Evolutionary conservation across 192 early-diverging fungal species (phyloP).

Genomic region (Coemansia sp.): DNA sequence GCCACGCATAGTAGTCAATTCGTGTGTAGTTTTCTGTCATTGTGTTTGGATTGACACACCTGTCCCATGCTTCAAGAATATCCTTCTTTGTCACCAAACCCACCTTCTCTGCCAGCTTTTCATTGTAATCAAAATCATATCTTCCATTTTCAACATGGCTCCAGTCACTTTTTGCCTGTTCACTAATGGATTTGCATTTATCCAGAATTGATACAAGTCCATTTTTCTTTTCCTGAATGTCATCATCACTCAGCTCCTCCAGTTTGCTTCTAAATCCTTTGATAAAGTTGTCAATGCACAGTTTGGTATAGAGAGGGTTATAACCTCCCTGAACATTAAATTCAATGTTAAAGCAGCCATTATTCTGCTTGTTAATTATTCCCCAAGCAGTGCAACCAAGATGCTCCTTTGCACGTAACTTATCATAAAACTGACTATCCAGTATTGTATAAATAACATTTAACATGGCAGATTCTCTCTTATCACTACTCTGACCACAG

Average conservation of each 20-base stretch:
- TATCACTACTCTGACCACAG: slow-evolving; percentile 66
- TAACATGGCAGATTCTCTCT: slow-evolving; percentile 56
- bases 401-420: slow-evolving; percentile 86
- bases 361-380: too few species aligned
- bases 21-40: slow-evolving; percentile 13
- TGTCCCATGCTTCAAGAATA: slow-evolving; percentile 36
- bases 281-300: slow-evolving; percentile 71
- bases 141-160: slow-evolving; percentile 58
- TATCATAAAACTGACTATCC: slow-evolving; percentile 81
- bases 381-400: slow-evolving; percentile 58
- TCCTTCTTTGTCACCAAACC: slow-evolving; percentile 15
- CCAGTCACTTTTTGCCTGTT: slow-evolving; percentile 68
- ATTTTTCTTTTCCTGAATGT: slow-evolving; percentile 55
- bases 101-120: slow-evolving; percentile 5
- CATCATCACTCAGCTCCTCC: slow-evolving; percentile 36
- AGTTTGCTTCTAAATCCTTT: slow-evolving; percentile 39
- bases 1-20: too few species aligned
- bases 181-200: slow-evolving; percentile 65
- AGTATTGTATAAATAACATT: slow-evolving; percentile 69
- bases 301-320: slow-evolving; percentile 75
- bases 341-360: slow-evolving; percentile 32
- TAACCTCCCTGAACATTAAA: slow-evolving; percentile 81
- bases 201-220: slow-evolving; percentile 63
- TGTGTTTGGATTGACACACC: slow-evolving; percentile 28
- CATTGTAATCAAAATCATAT: slow-evolving; percentile 72